phyloP scores from a whole-genome alignment of 2,329 filamentous ascomycete species.

The Byssothecium circinans region DNA sequence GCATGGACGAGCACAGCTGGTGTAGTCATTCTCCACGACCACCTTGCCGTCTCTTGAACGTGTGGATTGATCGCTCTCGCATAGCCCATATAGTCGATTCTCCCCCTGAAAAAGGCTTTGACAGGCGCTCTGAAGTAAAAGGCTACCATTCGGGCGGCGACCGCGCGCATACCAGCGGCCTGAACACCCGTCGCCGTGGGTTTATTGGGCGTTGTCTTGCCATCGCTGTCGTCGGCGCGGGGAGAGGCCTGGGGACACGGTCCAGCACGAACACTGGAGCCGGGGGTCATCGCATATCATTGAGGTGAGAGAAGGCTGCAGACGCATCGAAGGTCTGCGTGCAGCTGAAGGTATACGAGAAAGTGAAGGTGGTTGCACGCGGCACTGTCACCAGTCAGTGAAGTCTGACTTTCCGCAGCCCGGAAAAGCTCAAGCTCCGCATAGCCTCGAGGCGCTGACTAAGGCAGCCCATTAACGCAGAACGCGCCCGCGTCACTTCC shows the following conservation, averaged over 20 bases:
- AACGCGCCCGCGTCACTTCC: conserved; percentile 12
- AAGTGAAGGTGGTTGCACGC: conserved; percentile 9
- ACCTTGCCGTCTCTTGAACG: conserved; percentile 50
- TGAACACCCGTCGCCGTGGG: conserved; percentile 72
- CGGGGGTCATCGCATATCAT: conserved; percentile 42
- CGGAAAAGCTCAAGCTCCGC: not conserved
- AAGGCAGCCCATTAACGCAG: not conserved
- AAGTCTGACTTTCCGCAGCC: conserved; percentile 2
- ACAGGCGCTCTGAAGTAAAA: conserved; percentile 91
- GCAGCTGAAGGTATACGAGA: not conserved
- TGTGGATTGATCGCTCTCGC: conserved; percentile 64
- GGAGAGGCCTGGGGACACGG: conserved; percentile 13
- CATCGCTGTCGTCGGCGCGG: conserved; percentile 19
- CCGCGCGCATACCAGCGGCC: conserved; percentile 78
- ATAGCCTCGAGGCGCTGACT: not conserved
- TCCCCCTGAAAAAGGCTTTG: conserved; percentile 87
- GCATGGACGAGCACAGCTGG: conserved; percentile 70
- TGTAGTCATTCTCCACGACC: conserved; percentile 68
- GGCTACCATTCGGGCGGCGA: conserved; percentile 80
- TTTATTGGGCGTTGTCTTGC: conserved; percentile 49
- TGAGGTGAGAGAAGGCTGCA: conserved; percentile 17
- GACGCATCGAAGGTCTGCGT: conserved; percentile 18
- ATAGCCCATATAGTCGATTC: conserved; percentile 79
- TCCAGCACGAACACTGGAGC: conserved; percentile 40
- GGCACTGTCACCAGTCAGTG: conserved; percentile 11